Evolutionary conservation across 2,329 filamentous ascomycete genomes (phyloP).

Genomic region (Neocatenulostroma microsporum): DNA sequence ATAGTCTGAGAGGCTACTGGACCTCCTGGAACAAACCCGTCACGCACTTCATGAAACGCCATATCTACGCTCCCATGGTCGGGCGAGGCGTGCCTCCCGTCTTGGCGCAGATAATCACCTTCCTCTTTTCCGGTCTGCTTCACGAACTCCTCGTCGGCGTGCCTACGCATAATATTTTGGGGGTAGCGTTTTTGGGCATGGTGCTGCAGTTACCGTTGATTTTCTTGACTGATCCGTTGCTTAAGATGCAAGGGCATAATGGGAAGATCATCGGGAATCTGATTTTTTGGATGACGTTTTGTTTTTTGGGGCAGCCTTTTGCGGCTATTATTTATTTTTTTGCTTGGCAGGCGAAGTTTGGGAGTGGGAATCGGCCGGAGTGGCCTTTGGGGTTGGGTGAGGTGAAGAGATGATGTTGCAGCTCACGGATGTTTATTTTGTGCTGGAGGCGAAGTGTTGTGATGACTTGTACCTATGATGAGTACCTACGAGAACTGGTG

Average conservation of each 20-base stretch:
- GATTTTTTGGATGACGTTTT: slow-evolving; percentile 84
- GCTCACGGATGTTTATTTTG: no score
- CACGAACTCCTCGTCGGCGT: slow-evolving; percentile 91
- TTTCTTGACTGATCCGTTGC: slow-evolving; percentile 65
- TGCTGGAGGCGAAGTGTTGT: no score
- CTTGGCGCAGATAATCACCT: slow-evolving; percentile 70
- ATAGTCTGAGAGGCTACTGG: slow-evolving; percentile 82
- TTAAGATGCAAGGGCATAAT: slow-evolving; percentile 66
- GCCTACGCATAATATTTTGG: slow-evolving; percentile 66
- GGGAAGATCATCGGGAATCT: slow-evolving; percentile 80
- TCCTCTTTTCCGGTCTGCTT: slow-evolving; percentile 77
- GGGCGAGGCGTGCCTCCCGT: slow-evolving; percentile 69
- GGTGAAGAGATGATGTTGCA: slow-evolving; percentile 4
- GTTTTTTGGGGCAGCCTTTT: slow-evolving; percentile 87
- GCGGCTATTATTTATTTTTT: slow-evolving; percentile 94
- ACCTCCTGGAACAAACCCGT: slow-evolving; percentile 97
- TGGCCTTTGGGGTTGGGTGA: slow-evolving; percentile 15
- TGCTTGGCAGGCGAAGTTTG: slow-evolving; percentile 97
- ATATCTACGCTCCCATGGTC: slow-evolving; percentile 82
- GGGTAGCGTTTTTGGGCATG: slow-evolving; percentile 92
- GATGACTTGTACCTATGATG: no score
- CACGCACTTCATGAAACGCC: slow-evolving; percentile 90
- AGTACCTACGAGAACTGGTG: no score
- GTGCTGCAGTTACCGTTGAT: slow-evolving; percentile 87
- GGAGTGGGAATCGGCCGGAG: slow-evolving; percentile 30